These are phyloP conservation scores for Biscogniauxia sp. DNA, from an alignment of 2,329 filamentous ascomycete genomes.

Conservation along the genomic window DNA sequence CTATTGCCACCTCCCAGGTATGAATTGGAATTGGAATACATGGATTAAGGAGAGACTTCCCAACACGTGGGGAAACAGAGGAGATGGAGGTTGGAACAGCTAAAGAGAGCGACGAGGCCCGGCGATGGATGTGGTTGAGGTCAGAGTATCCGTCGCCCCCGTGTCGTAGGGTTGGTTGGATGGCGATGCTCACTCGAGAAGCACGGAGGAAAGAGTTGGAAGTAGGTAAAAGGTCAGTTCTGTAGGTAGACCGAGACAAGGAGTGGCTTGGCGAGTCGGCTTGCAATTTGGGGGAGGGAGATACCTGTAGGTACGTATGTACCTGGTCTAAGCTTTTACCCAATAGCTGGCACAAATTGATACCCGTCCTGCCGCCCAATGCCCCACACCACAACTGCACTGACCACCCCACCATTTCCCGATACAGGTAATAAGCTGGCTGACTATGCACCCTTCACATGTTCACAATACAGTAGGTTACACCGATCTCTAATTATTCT, in stretches of 20 bases:
- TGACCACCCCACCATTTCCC: too few species aligned
- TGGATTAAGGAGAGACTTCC: slow-evolving; percentile 38
- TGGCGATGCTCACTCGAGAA: slow-evolving; percentile 21
- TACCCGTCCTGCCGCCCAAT: not conserved
- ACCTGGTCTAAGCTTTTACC: not conserved
- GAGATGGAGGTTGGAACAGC: slow-evolving; percentile 10
- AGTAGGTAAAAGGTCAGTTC: slow-evolving; percentile 6
- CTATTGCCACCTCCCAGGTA: slow-evolving; percentile 78
- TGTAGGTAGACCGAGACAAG: slow-evolving; percentile 15
- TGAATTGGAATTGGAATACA: slow-evolving; percentile 89
- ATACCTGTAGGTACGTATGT: not conserved
- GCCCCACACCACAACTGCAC: not conserved
- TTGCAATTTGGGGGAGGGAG: slow-evolving; percentile 10
- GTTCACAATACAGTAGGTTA: too few species aligned
- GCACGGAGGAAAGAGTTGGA: slow-evolving; percentile 1
- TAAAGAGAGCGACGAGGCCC: slow-evolving; percentile 24
- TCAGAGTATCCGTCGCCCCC: slow-evolving; percentile 6
- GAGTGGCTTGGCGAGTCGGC: slow-evolving; percentile 20
- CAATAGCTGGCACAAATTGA: not conserved
- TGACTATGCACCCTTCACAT: too few species aligned
- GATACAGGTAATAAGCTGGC: too few species aligned
- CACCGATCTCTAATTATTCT: too few species aligned
- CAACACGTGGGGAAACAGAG: slow-evolving; percentile 5
- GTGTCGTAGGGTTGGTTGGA: not conserved
- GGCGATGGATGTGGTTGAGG: slow-evolving; percentile 20